Evolutionary conservation across 805 yeast genomes (phyloP).

Genomic region (Phaffomyces thermotolerans): DNA sequence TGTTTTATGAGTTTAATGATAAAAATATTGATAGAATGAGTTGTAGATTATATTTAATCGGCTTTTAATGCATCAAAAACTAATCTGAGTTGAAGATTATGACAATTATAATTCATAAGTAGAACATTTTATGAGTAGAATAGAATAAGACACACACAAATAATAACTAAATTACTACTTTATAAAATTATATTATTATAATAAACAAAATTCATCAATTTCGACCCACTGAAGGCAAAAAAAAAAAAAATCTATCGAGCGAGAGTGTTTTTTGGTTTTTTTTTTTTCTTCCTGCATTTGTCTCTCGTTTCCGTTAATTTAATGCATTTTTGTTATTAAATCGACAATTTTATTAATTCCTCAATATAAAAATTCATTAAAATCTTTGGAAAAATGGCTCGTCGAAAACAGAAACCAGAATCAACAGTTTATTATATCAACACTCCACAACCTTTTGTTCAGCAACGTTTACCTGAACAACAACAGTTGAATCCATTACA

Average conservation of each 20-base stretch:
- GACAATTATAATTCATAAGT: too few relatives aligned
- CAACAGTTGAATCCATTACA: neutral
- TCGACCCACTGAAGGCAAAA: too few relatives aligned
- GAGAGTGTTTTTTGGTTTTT: neutral
- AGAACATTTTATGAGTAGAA: too few relatives aligned
- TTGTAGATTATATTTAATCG: too few relatives aligned
- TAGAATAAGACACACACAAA: too few relatives aligned
- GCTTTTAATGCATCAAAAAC: neutral
- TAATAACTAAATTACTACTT: too few relatives aligned
- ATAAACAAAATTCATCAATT: too few relatives aligned
- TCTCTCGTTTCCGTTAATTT: neutral
- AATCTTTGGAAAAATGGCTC: neutral
- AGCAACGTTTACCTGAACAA: neutral
- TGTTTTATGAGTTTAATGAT: too few relatives aligned
- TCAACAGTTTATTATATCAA: conserved; percentile 7
- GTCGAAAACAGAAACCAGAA: conserved; percentile 5
- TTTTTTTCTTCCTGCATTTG: conserved; percentile 3
- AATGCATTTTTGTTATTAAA: neutral
- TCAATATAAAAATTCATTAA: neutral
- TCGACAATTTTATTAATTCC: neutral
- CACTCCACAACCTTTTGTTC: neutral
- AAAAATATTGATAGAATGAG: too few relatives aligned
- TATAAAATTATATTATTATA: too few relatives aligned
- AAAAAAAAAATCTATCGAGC: too few relatives aligned
- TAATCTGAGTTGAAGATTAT: too few relatives aligned